phyloP scores from a whole-genome alignment of 768 basidiomycete genomes.

The Termitomyces sp. region DNA sequence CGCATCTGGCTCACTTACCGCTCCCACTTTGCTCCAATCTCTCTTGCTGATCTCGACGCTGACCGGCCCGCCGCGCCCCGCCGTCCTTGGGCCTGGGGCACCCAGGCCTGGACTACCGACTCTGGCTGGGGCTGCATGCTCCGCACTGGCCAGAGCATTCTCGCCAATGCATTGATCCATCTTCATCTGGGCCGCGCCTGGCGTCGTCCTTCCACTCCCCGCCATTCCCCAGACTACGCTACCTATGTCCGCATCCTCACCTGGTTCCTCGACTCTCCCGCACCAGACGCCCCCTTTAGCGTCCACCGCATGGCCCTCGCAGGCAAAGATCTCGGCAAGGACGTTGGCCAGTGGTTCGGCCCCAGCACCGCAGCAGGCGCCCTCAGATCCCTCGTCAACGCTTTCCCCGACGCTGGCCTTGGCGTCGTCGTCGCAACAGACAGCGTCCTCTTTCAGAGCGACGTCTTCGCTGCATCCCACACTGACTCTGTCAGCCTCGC shows the following conservation, averaged over 20 bases:
- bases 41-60: conserved; percentile 25
- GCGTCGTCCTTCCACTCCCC: conserved; percentile 64
- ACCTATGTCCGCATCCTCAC: conserved; percentile 88
- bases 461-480: conserved; percentile 79
- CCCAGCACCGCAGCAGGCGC: conserved; percentile 97
- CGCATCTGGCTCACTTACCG: conserved; percentile 92
- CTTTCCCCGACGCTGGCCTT: conserved; percentile 75
- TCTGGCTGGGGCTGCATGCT: conserved; percentile 93
- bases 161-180: conserved; percentile 75
- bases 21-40: conserved; percentile 77
- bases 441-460: conserved; percentile 74
- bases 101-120: conserved; percentile 81
- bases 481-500: conserved; percentile 18
- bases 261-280: conserved; percentile 93
- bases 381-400: conserved; percentile 73
- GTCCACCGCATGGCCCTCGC: conserved; percentile 95
- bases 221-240: conserved; percentile 63
- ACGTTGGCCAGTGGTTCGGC: conserved; percentile 97
- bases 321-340: conserved; percentile 91
- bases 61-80: neutral
- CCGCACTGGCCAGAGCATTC: conserved; percentile 76
- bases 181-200: conserved; percentile 71
- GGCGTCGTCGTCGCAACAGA: conserved; percentile 83
- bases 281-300: conserved; percentile 81
- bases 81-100: conserved; percentile 9